Conservation (phyloP, 495 filamentous ascomycete genomes). For the Podospora australis region DNA sequence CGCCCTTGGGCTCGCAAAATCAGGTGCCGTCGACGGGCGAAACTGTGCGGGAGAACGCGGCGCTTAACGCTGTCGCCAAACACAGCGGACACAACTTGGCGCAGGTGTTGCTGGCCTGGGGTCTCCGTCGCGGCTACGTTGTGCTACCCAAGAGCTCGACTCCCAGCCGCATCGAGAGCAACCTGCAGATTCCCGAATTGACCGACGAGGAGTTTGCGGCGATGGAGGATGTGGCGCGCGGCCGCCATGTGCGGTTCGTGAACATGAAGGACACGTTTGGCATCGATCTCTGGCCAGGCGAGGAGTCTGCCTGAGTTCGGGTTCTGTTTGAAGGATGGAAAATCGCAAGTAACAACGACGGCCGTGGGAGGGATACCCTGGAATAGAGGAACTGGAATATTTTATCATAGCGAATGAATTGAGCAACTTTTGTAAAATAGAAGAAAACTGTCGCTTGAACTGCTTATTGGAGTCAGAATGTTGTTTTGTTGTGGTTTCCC, state of each 20-base stretch:
- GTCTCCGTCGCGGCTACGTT: constrained; percentile 35
- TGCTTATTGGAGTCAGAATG: too few relatives aligned
- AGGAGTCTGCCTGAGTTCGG: constrained; percentile 9
- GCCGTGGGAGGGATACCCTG: background rate
- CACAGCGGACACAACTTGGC: constrained; percentile 36
- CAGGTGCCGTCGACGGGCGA: constrained; percentile 45
- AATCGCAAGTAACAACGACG: constrained; percentile 6
- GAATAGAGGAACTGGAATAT: background rate
- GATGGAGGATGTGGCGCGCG: constrained; percentile 39
- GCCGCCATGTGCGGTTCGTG: constrained; percentile 58
- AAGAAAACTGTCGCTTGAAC: too few relatives aligned
- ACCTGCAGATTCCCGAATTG: constrained; percentile 37
- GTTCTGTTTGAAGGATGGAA: constrained; percentile 9
- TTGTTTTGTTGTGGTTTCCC: too few relatives aligned
- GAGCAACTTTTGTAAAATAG: background rate
- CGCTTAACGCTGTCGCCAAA: constrained; percentile 34
- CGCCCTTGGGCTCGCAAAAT: constrained; percentile 57
- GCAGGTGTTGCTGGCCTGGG: constrained; percentile 46
- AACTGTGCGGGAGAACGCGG: constrained; percentile 34
- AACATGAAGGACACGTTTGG: constrained; percentile 71
- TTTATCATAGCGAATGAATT: background rate
- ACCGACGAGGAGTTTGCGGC: constrained; percentile 36
- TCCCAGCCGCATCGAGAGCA: constrained; percentile 57
- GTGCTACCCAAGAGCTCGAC: constrained; percentile 54
- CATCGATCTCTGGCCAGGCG: constrained; percentile 45